Base-by-base conservation (phyloP, 768 basidiomycete genomes). In the Thelephora ganbajun region DNA sequence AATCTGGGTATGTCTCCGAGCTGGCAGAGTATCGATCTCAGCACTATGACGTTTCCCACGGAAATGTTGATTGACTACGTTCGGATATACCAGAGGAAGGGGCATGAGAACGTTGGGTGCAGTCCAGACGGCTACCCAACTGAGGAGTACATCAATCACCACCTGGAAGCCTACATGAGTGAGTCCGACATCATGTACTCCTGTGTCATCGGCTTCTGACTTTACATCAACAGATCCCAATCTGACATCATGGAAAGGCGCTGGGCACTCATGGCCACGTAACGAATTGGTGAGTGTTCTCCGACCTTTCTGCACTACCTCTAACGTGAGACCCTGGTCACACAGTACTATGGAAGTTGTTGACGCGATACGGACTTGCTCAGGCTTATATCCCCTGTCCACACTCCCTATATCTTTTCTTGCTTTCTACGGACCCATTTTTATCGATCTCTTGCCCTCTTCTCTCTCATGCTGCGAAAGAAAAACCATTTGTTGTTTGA, bases 11-110 rank as follows among this genome's bases (percentile, higher is more conserved):
- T 81, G 2, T 82, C 79, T 7, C 77, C 69, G 30, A 79, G 76
- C 54, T 90, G 87, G 77, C 84, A 87, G 51, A 62, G 63, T 2
- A 69, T 77, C 50, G 72, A 80, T 47, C 49, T 70, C 36, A 47
- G 65, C 19, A 71, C 79, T 37, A 69, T 87, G 69, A 60, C 62
- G 19, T 86, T 85, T 70, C 85, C 85, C 0, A 73, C 77, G 0
- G 74, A 78, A 54, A 71, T 87, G 68, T 66, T 72, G 35, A 63
- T 89, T 34, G 85, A 91, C 60, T 90, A 88, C 58, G 79, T 90
- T 35, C 72, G 87, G 20, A 81, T 91, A 16, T 91, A 88, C 60
- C 86, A 88, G 62, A 63, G 76, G 44, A 67, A 71, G 52, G 76
- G 72, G 2, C 50, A 63, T 45, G 63, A 53, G 26, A 84, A 83